phyloP scores from a whole-genome alignment of 2,329 filamentous ascomycete genomes.

The Xylariaceae sp. region DNA sequence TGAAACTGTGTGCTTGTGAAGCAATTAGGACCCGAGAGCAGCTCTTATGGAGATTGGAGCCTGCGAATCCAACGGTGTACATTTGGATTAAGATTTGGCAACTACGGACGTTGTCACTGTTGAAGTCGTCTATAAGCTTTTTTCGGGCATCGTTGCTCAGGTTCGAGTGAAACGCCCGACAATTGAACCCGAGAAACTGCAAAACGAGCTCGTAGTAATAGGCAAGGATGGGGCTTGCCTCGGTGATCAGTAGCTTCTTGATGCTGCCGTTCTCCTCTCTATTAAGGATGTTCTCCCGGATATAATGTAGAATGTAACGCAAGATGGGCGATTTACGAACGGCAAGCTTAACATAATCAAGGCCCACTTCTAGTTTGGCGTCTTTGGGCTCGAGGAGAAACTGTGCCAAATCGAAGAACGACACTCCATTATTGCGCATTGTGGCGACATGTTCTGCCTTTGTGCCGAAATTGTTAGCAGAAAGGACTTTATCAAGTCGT shows the following conservation, averaged over 20 bases:
- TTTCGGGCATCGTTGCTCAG: constrained; percentile 26
- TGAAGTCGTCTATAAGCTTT: constrained; percentile 32
- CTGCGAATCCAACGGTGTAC: constrained; percentile 35
- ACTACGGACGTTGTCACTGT: constrained; percentile 14
- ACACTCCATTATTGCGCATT: constrained; percentile 28
- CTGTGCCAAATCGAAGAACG: constrained; percentile 23
- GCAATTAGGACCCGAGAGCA: constrained; percentile 34
- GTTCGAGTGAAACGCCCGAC: constrained; percentile 30
- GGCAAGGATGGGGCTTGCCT: constrained; percentile 31
- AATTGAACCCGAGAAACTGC: constrained; percentile 34
- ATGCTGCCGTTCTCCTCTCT: constrained; percentile 20
- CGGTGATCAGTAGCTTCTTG: constrained; percentile 35
- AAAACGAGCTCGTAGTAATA: constrained; percentile 37
- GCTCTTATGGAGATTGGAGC: constrained; percentile 34
- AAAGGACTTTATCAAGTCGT: constrained; percentile 25
- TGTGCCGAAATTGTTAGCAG: constrained; percentile 18
- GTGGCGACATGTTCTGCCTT: constrained; percentile 11
- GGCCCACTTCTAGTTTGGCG: constrained; percentile 18
- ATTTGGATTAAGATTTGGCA: constrained; percentile 37
- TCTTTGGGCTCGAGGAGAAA: constrained; percentile 23
- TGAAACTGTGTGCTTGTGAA: constrained; percentile 30
- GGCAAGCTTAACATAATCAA: constrained; percentile 30
- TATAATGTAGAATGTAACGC: constrained; percentile 31
- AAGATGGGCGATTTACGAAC: constrained; percentile 31
- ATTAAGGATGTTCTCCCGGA: constrained; percentile 29